Evolutionary conservation across 2,329 filamentous ascomycete genomes (phyloP).

Genomic region (Cordyceps javanica): DNA sequence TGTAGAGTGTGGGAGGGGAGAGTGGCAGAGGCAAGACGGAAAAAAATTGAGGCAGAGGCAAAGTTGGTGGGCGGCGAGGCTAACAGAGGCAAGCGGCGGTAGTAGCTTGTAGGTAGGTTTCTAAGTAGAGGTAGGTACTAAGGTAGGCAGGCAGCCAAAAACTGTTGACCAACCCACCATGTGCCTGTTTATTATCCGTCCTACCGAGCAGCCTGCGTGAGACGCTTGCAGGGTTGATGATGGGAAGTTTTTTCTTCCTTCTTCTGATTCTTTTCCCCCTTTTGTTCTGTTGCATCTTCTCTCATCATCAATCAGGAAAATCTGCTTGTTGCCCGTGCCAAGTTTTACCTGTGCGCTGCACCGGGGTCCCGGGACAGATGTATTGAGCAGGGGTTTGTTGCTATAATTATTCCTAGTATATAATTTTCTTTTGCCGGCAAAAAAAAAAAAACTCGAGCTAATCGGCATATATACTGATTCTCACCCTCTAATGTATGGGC

Average conservation of each 20-base stretch:
- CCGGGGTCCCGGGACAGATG: background rate
- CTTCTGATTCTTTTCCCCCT: background rate
- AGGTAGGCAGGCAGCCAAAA: background rate
- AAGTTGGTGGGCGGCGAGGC: background rate
- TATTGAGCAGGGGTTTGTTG: background rate
- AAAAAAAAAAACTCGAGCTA: background rate
- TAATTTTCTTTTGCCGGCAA: background rate
- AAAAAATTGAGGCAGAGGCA: conserved; percentile 5
- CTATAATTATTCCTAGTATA: background rate
- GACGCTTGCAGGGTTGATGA: background rate
- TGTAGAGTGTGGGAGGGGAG: background rate
- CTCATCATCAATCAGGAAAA: background rate
- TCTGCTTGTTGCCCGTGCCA: background rate
- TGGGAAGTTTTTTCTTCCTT: background rate
- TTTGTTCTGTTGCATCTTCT: too few species aligned
- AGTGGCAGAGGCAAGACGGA: background rate
- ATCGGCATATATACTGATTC: background rate
- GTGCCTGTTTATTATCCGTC: background rate
- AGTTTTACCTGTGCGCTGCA: background rate
- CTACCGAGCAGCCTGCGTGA: background rate
- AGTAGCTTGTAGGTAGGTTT: background rate
- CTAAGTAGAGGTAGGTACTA: too few species aligned
- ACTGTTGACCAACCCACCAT: background rate
- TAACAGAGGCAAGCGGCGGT: background rate
- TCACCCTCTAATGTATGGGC: background rate